Percentiles rank a stretch among this genome's conserved stretches.
Evolutionary conservation across 1,284 basidiomycete species (phyloP).

Genomic region (Inonotus obliquus): DNA sequence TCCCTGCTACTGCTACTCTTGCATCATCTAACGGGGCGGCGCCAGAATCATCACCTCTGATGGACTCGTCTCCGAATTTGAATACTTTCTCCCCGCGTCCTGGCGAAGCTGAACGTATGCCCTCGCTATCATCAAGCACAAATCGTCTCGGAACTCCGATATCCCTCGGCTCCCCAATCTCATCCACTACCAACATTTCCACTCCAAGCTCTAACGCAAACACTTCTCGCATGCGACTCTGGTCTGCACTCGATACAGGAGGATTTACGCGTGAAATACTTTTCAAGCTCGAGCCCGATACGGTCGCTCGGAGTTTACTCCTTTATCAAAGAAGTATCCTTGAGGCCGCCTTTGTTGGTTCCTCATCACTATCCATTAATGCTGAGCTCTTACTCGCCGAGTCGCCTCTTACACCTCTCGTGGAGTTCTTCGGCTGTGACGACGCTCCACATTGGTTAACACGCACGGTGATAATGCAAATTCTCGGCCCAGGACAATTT

Average conservation of each 20-base stretch:
- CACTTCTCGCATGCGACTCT: constrained; percentile 29
- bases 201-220: constrained; percentile 10
- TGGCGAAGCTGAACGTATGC: constrained; percentile 35
- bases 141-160: constrained; percentile 30
- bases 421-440: constrained; percentile 59
- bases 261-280: constrained; percentile 69
- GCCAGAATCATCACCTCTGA: constrained; percentile 34
- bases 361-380: constrained; percentile 29
- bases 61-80: constrained; percentile 40
- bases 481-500: constrained; percentile 52
- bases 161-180: neutral
- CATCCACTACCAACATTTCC: neutral
- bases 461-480: constrained; percentile 60
- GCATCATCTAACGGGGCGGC: neutral
- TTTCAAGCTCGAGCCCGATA: constrained; percentile 48
- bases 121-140: constrained; percentile 44
- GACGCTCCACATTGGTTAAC: constrained; percentile 76
- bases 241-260: constrained; percentile 50
- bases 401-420: constrained; percentile 19
- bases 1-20: constrained; percentile 32
- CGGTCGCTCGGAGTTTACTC: constrained; percentile 56
- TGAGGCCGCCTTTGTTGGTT: constrained; percentile 36
- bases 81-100: constrained; percentile 61
- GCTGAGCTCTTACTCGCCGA: constrained; percentile 29
- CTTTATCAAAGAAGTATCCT: constrained; percentile 50